Conservation (phyloP, 2,329 filamentous ascomycete species). For the Leptographium galeiforme region DNA sequence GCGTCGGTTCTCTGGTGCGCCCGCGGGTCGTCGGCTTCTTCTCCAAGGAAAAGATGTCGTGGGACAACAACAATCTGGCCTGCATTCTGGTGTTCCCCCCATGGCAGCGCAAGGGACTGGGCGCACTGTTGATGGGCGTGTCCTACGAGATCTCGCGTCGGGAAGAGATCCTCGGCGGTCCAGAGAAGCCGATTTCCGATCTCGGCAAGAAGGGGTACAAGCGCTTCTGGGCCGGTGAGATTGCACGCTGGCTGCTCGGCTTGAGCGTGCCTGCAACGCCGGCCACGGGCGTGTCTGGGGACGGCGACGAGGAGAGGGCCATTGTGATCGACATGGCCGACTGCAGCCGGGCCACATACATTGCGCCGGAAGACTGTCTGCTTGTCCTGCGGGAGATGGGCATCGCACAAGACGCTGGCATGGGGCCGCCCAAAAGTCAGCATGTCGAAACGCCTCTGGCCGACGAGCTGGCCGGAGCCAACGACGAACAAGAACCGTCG, state of each 20-base stretch:
- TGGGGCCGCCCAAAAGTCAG: conserved; percentile 22
- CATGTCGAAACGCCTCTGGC: background rate
- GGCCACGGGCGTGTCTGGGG: background rate
- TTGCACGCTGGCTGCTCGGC: conserved; percentile 54
- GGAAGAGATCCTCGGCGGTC: conserved; percentile 75
- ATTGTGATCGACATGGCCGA: conserved; percentile 52
- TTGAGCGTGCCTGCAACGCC: conserved; percentile 19
- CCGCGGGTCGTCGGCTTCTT: conserved; percentile 76
- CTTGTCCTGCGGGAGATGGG: conserved; percentile 68
- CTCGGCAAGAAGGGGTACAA: conserved; percentile 72
- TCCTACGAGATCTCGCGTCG: conserved; percentile 83
- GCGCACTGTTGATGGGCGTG: conserved; percentile 78
- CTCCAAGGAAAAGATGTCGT: conserved; percentile 96
- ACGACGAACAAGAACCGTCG: conserved; percentile 7
- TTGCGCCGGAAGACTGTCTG: conserved; percentile 73
- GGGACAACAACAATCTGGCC: conserved; percentile 96
- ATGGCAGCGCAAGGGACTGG: conserved; percentile 83
- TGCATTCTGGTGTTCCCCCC: conserved; percentile 94
- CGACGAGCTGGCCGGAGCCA: background rate
- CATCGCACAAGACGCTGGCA: conserved; percentile 45
- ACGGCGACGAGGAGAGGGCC: conserved; percentile 19
- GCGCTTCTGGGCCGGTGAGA: conserved; percentile 75
- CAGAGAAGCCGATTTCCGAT: conserved; percentile 85
- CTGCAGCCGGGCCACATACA: conserved; percentile 68
- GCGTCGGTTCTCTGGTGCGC: conserved; percentile 1